Evolutionary conservation across 208 protist genomes (phyloP), one percentile per base, ranked within the genome.

Genomic region (Porcisia hertigi): DNA sequence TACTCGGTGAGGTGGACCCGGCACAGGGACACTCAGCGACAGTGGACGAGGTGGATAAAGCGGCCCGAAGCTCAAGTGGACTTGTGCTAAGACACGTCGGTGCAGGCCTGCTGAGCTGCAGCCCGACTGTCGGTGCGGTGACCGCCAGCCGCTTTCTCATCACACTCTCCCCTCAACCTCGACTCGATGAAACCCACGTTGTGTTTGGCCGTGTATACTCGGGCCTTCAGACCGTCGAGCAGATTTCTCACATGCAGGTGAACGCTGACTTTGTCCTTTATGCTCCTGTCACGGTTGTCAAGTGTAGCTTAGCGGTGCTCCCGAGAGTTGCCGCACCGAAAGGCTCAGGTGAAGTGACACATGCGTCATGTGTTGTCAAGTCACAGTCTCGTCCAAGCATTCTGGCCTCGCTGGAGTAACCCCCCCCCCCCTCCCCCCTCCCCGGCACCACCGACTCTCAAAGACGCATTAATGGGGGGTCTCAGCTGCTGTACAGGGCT

Each of bases 121-220:
- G 57, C 0, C 47, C 58, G n/a, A 41, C 64, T 16, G 54, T 72
- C 3, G 85, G 82, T 11, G 54, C 25, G 30, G 71, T 87, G 11
- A 65, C 72, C 18, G 81, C 73, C 25, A 54, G 67, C n/a, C 23
- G 25, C 1, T 91, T 94, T 69, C 63, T 86, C 1, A 63, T 94
- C 54, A 94, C 90, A 0, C 76, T 94, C 0, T 80, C 78, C 5
- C 87, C 91, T 14, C 86, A 91, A 71, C 91, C 91, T 16, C 1
- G 74, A 25, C 69, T 95, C 1, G 88, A 95, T 71, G 36, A 64
- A 0, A 70, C 60, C 11, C 89, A 87, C 58, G 82, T 80, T 6
- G 75, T 95, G 7, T 92, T 95, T 73, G 91, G 91, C 36, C 82
- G 91, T 70, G 66, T 95, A 8, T 87, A 80, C 25, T 82, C 70